Conservation (phyloP, 2,329 filamentous ascomycete genomes). For the Xylariaceae sp. region DNA sequence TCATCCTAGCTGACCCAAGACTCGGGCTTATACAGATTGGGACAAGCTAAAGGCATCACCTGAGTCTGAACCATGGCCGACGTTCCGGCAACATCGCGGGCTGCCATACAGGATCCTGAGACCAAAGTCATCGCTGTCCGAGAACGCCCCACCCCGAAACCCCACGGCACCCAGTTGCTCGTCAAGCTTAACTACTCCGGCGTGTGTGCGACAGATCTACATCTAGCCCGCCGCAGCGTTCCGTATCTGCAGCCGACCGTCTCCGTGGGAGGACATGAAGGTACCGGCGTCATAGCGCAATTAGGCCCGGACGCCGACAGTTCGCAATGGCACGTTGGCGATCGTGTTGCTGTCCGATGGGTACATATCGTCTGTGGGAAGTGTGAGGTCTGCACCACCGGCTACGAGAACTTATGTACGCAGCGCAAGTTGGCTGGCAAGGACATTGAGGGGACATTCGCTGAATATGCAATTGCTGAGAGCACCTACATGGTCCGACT, state of each 20-base stretch:
- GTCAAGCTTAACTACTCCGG: not conserved
- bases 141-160: not conserved
- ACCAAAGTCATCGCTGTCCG: not conserved
- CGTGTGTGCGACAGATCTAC: not conserved
- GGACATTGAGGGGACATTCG: conserved; percentile 33
- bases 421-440: not conserved
- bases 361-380: not conserved
- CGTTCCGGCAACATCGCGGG: not conserved
- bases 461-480: conserved; percentile 41
- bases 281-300: not conserved
- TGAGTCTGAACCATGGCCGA: not conserved
- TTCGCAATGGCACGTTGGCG: not conserved
- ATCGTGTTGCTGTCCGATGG: not conserved
- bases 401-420: not conserved
- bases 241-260: not conserved
- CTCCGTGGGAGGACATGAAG: not conserved
- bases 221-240: not conserved
- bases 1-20: too few species aligned
- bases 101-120: not conserved
- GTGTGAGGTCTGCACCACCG: not conserved
- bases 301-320: not conserved
- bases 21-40: too few species aligned
- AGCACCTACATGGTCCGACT: conserved; percentile 31
- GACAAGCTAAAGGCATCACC: too few species aligned
- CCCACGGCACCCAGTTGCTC: not conserved